Conservation (phyloP, 176 grass and related monocot genomes). For the Hsuehochloa calcarea region DNA sequence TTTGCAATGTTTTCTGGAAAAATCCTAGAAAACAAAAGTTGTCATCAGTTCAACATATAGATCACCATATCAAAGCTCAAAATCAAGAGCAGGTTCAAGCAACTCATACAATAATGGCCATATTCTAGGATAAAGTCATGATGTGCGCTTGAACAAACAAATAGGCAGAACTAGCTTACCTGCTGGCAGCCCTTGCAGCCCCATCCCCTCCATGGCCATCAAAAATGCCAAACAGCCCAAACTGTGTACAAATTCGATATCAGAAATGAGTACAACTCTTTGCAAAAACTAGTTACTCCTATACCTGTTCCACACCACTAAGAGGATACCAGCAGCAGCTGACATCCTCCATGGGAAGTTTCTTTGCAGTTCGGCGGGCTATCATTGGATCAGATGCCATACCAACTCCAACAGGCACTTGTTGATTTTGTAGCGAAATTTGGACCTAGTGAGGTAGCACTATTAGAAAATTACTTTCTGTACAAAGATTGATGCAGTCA, state of each 20-base stretch:
- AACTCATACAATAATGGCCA: neutral
- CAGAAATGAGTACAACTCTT: neutral
- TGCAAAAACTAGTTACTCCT: neutral
- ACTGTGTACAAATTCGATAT: slow-evolving; percentile 42
- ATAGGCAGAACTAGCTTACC: slow-evolving; percentile 43
- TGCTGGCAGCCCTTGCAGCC: slow-evolving; percentile 59
- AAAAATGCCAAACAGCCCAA: slow-evolving; percentile 66
- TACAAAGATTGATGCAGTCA: neutral
- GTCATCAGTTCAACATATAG: slow-evolving; percentile 16
- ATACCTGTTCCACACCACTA: slow-evolving; percentile 52
- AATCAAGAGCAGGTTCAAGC: neutral
- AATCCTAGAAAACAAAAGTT: slow-evolving; percentile 44
- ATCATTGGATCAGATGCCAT: slow-evolving; percentile 75
- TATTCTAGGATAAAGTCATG: slow-evolving; percentile 8
- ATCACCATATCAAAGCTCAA: neutral
- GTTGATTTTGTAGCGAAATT: slow-evolving; percentile 41
- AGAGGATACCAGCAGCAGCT: slow-evolving; percentile 61
- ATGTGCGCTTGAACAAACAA: slow-evolving; percentile 12
- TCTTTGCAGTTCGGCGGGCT: slow-evolving; percentile 53
- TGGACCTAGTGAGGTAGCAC: slow-evolving; percentile 36
- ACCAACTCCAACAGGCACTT: slow-evolving; percentile 51
- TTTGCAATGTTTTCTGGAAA: slow-evolving; percentile 58
- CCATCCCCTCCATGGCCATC: slow-evolving; percentile 76
- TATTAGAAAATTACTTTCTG: slow-evolving; percentile 12
- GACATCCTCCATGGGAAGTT: slow-evolving; percentile 68